Base-by-base conservation (phyloP, 108 stramenopile genomes). In the Tribonema minus region DNA sequence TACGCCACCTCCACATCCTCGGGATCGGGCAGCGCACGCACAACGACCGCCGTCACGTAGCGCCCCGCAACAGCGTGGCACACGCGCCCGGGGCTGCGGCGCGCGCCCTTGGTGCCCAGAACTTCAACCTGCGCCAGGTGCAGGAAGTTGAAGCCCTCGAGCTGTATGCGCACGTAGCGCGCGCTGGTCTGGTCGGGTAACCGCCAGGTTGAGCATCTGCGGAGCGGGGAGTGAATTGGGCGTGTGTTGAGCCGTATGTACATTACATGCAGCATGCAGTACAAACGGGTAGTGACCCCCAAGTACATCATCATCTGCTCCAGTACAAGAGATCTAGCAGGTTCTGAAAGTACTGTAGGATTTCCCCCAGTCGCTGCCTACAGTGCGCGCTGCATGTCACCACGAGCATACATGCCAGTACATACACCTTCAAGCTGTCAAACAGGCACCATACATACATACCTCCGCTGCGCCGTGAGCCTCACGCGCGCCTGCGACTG, bases 101-200 rank as follows among this genome's bases (percentile, higher is more conserved):
- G 38, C 31, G 40, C 73, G 27, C 73, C 73, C 32, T 28, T 36
- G 27, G 73, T 66, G 5, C 73, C 73, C 27, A 41, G 61, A 7
- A 75, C 73, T 66, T 88, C 79, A 0, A 90, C 34, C 83, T 89
- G 81, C 6, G 87, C 84, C 35, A 90, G 72, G 72, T 86, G 86
- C 25, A 90, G 84, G 33, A 85, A 87, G 70, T 90, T 66, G 62
- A 82, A 86, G 29, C 68, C 82, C 54, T 89, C 87, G 28, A 88
- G 58, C 65, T 90, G 90, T n/a, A 90, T 40, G 15, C 90, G 86
- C 2, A 90, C 67, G 68, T 87, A 90, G n/a, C 90, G 64, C 32
- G 74, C 83, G 65, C 46, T 20, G 31, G 85, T 79, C 64, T 86
- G 87, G 35, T 71, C 67, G 12, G 90, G 90, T 27, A 85, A 68